A percentile compares a stretch with the other conserved stretches of the same genome.
Evolutionary conservation across 495 filamentous ascomycete genomes (phyloP).

Genomic region (Xylaria cubensis): DNA sequence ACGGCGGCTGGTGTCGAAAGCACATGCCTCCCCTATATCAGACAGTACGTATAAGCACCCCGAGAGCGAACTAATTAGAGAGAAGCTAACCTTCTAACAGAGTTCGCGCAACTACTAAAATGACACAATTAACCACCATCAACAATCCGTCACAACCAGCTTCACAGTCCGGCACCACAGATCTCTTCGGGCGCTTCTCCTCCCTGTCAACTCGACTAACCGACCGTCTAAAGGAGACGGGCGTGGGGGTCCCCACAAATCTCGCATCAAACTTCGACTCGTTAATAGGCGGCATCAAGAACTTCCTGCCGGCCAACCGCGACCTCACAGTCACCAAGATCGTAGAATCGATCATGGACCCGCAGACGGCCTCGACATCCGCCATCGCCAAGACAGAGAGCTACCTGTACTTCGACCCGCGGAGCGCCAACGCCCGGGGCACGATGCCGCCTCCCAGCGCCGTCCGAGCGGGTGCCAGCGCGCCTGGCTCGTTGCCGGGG

Average conservation of each 20-base stretch:
- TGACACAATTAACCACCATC: conserved; percentile 95
- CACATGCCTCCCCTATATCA: conserved; percentile 81
- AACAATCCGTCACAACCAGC: conserved; percentile 67
- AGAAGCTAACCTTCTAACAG: conserved; percentile 55
- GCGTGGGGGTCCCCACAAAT: conserved; percentile 58
- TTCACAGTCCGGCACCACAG: conserved; percentile 65
- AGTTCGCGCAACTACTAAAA: conserved; percentile 93
- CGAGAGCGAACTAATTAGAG: not conserved
- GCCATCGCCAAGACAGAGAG: conserved; percentile 97
- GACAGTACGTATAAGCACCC: conserved; percentile 61
- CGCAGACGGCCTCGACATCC: conserved; percentile 81
- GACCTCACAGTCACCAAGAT: conserved; percentile 98
- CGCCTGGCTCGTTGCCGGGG: conserved; percentile 52
- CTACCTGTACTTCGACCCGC: conserved; percentile 98
- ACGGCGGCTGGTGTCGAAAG: conserved; percentile 74
- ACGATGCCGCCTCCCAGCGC: conserved; percentile 82
- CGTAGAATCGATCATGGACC: conserved; percentile 98
- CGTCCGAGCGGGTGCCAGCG: conserved; percentile 48
- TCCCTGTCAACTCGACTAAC: conserved; percentile 89
- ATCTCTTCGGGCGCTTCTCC: conserved; percentile 88
- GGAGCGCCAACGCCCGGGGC: conserved; percentile 88
- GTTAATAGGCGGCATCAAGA: conserved; percentile 97
- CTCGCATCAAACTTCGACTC: conserved; percentile 91
- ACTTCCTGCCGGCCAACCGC: conserved; percentile 93
- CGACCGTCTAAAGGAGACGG: conserved; percentile 90